Base-by-base conservation (phyloP, 139 green algal species). In the Edaphochlamys debaryana region DNA sequence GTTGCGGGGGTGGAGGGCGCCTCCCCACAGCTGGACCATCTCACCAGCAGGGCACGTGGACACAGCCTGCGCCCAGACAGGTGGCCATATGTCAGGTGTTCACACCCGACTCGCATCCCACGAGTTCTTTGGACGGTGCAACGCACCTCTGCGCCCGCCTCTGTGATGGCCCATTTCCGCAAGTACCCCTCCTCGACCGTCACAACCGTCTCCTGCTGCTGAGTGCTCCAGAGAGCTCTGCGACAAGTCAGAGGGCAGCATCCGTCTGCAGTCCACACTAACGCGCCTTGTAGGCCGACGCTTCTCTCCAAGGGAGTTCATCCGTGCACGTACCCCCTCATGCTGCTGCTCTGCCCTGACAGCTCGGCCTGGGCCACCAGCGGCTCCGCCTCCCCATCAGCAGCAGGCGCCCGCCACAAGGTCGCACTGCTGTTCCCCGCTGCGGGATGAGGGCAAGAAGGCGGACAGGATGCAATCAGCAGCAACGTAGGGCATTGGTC, bases 1-100 rank as follows among this genome's bases (percentile, higher is more conserved):
- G 67, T 95, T 80, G 19, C 84, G 74, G 0, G 88, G 90, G 78
- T 96, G 91, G 79, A 92, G 91, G 1, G 79, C 71, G 29, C 87
- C 93, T 25, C 75, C 82, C 86, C 89, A 93, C 36, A 97, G 79
- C 74, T 93, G 89, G 54, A 92, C 80, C 70, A 94, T 76, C 48
- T 94, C 88, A 0, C 89, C 91, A 11, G 87, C 84, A 25, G 79
- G 45, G 27, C 69, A 68, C 45, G 32, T 66, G 38, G 37, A 25
- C 38, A 58, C 64, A 34, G 30, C 13, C 69, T 56, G 63, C 37
- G 40, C 17, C 20, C 52, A 27, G 52, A 15, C 48, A 86, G 56
- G 60, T 29, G 64, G 79, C 52, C 58, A n/a, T n/a, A n/a, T n/a
- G n/a, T n/a, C n/a, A n/a, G n/a, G n/a, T n/a, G n/a, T n/a, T n/a